phyloP scores from a whole-genome alignment of 1,139 yeast genomes.

The Candida albicans region DNA sequence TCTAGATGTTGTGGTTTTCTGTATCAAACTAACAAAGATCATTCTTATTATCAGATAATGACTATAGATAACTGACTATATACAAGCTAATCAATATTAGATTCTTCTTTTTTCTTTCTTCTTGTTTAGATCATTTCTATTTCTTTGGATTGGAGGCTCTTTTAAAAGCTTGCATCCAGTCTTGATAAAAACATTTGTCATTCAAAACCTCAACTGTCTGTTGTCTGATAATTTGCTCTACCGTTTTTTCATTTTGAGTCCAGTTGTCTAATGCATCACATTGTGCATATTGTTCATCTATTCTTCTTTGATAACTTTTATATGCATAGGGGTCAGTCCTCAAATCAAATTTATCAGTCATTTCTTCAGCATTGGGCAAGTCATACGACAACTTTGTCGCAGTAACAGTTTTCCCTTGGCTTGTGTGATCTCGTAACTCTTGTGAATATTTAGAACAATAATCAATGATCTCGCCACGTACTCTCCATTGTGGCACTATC shows the following conservation, averaged over 20 bases:
- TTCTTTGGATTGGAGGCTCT: neutral
- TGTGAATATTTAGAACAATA: conserved; percentile 33
- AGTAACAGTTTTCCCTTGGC: conserved; percentile 1
- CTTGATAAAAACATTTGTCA: conserved; percentile 37
- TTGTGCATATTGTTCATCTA: conserved; percentile 23
- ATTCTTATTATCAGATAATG: too few species aligned
- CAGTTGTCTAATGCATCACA: conserved; percentile 37
- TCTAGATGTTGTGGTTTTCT: too few species aligned
- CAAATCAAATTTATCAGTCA: conserved; percentile 27
- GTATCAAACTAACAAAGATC: too few species aligned
- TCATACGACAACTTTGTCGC: conserved; percentile 3
- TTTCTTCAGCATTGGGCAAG: conserved; percentile 7
- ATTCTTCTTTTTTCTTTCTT: too few species aligned
- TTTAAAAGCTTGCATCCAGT: conserved; percentile 29
- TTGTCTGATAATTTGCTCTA: conserved; percentile 37
- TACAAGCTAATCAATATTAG: neutral
- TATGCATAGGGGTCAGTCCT: conserved; percentile 44
- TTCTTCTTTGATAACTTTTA: conserved; percentile 23
- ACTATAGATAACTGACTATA: neutral
- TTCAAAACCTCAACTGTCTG: conserved; percentile 35
- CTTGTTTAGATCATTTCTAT: neutral
- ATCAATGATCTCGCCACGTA: conserved; percentile 28
- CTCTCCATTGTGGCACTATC: conserved; percentile 41
- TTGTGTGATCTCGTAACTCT: conserved; percentile 18
- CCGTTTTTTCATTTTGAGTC: conserved; percentile 35